These are phyloP conservation scores for Sphagnum contortum DNA, from an alignment of 225 moss, liverwort and hornwort genomes.

Conservation along the genomic window DNA sequence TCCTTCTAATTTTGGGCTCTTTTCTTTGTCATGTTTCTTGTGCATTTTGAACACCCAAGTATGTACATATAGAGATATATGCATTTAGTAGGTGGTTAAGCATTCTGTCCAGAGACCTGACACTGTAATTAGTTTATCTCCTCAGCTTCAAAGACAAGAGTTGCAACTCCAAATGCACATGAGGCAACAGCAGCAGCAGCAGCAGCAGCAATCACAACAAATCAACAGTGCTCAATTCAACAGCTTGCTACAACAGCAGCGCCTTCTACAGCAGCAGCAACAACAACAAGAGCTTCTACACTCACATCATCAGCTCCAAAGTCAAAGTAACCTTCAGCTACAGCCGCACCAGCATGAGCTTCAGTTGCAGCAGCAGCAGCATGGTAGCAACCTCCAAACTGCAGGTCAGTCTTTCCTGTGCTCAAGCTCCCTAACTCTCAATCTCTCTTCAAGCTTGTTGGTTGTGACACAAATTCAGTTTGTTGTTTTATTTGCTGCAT, in stretches of 20 bases:
- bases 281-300: conserved; percentile 25
- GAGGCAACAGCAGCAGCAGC: conserved; percentile 28
- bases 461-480: too few relatives aligned
- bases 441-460: too few relatives aligned
- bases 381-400: conserved; percentile 31
- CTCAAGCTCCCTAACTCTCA: too few relatives aligned
- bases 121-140: conserved; percentile 23
- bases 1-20: too few relatives aligned
- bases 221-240: too few relatives aligned
- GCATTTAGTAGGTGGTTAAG: conserved; percentile 23
- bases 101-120: conserved; percentile 31
- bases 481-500: too few relatives aligned
- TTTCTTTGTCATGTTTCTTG: conserved; percentile 5
- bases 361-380: conserved; percentile 32
- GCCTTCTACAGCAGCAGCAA: conserved; percentile 20
- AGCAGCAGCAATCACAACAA: background rate
- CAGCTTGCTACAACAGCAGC: conserved; percentile 30
- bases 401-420: conserved; percentile 18
- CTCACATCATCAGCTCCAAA: conserved; percentile 25
- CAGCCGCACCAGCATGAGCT: conserved; percentile 31
- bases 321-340: conserved; percentile 16
- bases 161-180: conserved; percentile 28
- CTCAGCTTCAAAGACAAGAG: conserved; percentile 56
- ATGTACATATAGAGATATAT: too few relatives aligned
- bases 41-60: too few relatives aligned